phyloP scores from a whole-genome alignment of 163 green algal species.

The Coccomyxa subellipsoidea region DNA sequence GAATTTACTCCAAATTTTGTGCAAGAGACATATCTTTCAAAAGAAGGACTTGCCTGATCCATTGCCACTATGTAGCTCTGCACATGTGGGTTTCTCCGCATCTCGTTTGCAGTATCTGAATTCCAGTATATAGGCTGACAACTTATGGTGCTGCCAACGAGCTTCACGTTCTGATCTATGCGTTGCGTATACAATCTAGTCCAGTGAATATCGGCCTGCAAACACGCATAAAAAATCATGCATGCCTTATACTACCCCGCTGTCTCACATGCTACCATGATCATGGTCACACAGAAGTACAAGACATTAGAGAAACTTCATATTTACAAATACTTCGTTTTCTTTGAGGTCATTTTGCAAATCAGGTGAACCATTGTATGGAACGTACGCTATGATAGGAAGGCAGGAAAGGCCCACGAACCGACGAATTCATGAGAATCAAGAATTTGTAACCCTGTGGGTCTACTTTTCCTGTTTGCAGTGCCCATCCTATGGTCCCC shows the following conservation, averaged over 20 bases:
- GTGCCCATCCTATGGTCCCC: slow-evolving; percentile 61
- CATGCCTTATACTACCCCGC: too few relatives aligned
- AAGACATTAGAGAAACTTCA: too few relatives aligned
- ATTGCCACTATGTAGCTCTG: slow-evolving; percentile 41
- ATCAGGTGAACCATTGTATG: too few relatives aligned
- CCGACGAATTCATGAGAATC: slow-evolving; percentile 44
- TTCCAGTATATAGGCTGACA: slow-evolving; percentile 21
- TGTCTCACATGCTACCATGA: too few relatives aligned
- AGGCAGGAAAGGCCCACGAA: slow-evolving; percentile 41
- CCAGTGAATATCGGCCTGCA: slow-evolving; percentile 14
- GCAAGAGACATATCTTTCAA: too few relatives aligned
- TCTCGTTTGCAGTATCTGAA: neutral
- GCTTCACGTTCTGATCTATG: slow-evolving; percentile 28
- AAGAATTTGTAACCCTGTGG: slow-evolving; percentile 34
- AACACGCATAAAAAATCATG: too few relatives aligned
- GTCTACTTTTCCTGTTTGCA: slow-evolving; percentile 29
- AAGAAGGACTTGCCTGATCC: slow-evolving; percentile 42
- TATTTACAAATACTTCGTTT: too few relatives aligned
- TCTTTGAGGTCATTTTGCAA: too few relatives aligned
- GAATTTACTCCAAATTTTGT: too few relatives aligned
- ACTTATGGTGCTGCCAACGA: slow-evolving; percentile 59
- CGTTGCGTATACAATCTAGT: neutral
- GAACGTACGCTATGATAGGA: too few relatives aligned
- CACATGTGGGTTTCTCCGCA: slow-evolving; percentile 40
- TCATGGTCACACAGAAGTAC: too few relatives aligned